phyloP scores from a whole-genome alignment of 495 filamentous ascomycete species.

The Trichoderma gamsii region DNA sequence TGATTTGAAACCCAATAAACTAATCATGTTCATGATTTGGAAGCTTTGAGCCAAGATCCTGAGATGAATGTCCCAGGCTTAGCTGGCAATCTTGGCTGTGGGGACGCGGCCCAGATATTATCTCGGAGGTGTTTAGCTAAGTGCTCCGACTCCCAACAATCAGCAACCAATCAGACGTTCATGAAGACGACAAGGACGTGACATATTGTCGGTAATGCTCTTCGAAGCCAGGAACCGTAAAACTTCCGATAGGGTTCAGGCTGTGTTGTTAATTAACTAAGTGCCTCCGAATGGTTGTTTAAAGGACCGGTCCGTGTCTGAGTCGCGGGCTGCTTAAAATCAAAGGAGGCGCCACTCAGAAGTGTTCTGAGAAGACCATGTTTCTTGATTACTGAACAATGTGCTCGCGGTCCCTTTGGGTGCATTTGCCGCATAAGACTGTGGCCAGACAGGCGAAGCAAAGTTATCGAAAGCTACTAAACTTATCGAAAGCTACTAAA shows the following conservation, averaged over 20 bases:
- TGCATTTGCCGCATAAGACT: no score
- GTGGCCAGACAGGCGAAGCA: no score
- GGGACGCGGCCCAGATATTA: neutral
- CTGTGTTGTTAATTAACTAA: neutral
- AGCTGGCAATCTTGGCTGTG: neutral
- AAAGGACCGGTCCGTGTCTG: no score
- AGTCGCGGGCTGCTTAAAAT: neutral
- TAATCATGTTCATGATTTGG: neutral
- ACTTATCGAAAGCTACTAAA: no score
- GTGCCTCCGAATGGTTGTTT: neutral
- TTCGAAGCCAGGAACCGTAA: neutral
- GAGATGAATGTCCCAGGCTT: neutral
- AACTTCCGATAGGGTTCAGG: neutral
- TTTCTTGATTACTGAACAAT: neutral
- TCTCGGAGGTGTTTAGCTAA: constrained; percentile 3
- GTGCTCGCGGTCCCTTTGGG: neutral
- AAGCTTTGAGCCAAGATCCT: neutral
- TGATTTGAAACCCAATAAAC: neutral
- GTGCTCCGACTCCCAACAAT: neutral
- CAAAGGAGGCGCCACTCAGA: neutral
- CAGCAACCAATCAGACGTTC: neutral
- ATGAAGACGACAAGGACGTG: neutral
- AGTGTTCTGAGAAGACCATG: no score
- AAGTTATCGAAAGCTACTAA: no score
- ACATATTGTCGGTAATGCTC: neutral